phyloP scores from a whole-genome alignment of 306 rosid species.

The Quercus gilva region DNA sequence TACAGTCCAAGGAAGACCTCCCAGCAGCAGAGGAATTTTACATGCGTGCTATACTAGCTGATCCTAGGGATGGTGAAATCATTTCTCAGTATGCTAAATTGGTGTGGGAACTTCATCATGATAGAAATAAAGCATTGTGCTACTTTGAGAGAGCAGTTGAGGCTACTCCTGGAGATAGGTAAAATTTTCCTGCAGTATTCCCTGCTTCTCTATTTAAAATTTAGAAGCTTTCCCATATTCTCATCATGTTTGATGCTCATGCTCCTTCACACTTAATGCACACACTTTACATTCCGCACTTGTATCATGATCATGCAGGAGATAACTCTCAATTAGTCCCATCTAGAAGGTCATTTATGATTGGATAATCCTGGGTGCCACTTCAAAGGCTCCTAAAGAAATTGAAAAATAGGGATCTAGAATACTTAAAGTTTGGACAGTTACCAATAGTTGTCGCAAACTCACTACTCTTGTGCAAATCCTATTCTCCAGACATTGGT shows the following conservation, averaged over 20 bases:
- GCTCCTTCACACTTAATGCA: not conserved
- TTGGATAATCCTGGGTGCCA: not conserved
- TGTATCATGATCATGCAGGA: not conserved
- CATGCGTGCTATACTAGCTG: slow-evolving; percentile 49
- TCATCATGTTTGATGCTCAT: not conserved
- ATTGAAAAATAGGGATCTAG: not conserved
- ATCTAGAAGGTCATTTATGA: not conserved
- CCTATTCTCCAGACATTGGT: not conserved
- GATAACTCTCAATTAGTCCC: not conserved
- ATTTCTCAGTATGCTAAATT: slow-evolving; percentile 64
- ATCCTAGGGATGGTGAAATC: slow-evolving; percentile 65
- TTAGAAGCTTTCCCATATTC: not conserved
- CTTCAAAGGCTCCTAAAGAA: not conserved
- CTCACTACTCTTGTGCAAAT: not conserved
- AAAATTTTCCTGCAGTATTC: slow-evolving; percentile 14
- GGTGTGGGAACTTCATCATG: slow-evolving; percentile 78
- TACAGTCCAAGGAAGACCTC: slow-evolving; percentile 64
- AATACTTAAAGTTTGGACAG: not conserved
- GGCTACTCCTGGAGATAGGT: slow-evolving; percentile 62
- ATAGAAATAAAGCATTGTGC: slow-evolving; percentile 37
- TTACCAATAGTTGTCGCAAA: not conserved
- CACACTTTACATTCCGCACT: not conserved
- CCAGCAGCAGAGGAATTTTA: slow-evolving; percentile 66
- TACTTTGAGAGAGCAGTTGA: slow-evolving; percentile 68
- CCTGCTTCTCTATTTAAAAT: not conserved